Percentiles rank a stretch among this genome's conserved stretches.
These are phyloP conservation scores for Ensete ventricosum DNA, from an alignment of 176 grass and related monocot species.

Conservation along the genomic window DNA sequence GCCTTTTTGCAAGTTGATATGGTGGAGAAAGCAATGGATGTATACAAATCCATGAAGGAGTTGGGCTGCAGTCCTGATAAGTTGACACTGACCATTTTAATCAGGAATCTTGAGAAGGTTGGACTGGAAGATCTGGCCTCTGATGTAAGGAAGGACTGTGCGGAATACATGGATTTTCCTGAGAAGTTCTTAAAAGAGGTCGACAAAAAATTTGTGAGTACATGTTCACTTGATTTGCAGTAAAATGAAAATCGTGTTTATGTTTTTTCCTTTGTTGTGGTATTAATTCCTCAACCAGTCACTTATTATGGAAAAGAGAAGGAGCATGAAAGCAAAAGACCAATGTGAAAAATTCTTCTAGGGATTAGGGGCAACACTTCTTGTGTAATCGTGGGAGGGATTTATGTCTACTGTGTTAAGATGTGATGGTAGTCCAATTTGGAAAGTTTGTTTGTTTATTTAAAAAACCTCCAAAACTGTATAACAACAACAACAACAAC, in stretches of 20 bases:
- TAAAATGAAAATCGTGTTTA: background rate
- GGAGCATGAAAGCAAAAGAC: background rate
- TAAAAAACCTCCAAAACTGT: background rate
- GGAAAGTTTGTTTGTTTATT: background rate
- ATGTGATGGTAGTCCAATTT: background rate
- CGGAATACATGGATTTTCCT: conserved; percentile 15
- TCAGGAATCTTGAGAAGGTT: conserved; percentile 23
- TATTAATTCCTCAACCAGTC: background rate
- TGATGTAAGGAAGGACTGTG: conserved; percentile 21
- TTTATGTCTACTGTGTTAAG: background rate
- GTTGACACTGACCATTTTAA: conserved; percentile 28
- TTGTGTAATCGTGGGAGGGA: background rate
- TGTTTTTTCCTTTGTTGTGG: background rate
- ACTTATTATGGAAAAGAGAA: background rate
- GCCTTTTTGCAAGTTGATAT: conserved; percentile 21
- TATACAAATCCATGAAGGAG: conserved; percentile 23
- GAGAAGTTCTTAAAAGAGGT: conserved; percentile 28
- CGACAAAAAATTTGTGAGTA: conserved; percentile 26
- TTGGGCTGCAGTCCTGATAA: conserved; percentile 17
- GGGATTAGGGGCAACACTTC: background rate
- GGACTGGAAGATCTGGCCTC: conserved; percentile 11
- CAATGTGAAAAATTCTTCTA: background rate
- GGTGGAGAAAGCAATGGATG: conserved; percentile 27
- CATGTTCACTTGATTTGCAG: background rate
- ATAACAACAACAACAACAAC: too few relatives aligned